phyloP scores from a whole-genome alignment of 2,329 filamentous ascomycete genomes.

The Fusarium sp. region DNA sequence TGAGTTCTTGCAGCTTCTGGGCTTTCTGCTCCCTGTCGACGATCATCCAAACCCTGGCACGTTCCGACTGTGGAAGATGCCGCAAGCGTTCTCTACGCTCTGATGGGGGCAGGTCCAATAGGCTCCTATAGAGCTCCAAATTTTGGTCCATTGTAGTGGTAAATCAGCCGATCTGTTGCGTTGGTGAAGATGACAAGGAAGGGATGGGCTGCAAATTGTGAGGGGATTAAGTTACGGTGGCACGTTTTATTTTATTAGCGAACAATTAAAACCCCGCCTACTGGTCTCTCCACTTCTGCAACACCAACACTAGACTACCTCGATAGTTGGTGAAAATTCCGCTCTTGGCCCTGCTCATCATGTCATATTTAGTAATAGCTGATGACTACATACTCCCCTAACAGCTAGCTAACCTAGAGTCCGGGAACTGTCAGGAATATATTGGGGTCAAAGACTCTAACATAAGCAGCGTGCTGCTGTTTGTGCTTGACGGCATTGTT shows the following conservation, averaged over 20 bases:
- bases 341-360: too few relatives aligned
- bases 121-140: constrained; percentile 13
- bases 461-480: too few relatives aligned
- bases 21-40: neutral
- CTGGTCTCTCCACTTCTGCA: neutral
- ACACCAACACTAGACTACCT: neutral
- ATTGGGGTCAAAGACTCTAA: too few relatives aligned
- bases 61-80: constrained; percentile 4
- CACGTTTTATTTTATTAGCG: constrained; percentile 2
- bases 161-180: neutral
- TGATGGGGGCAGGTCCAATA: constrained; percentile 5
- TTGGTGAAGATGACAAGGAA: constrained; percentile 1
- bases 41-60: neutral
- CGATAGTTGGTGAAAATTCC: too few relatives aligned
- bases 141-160: constrained; percentile 15
- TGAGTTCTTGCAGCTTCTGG: neutral
- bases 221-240: neutral
- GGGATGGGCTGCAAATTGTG: constrained; percentile 4
- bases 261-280: neutral
- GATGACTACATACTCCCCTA: too few relatives aligned
- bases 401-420: too few relatives aligned
- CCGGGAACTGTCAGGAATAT: too few relatives aligned
- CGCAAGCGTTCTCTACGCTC: neutral
- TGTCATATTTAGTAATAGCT: too few relatives aligned
- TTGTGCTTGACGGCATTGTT: too few relatives aligned